These are phyloP conservation scores for Exophiala oligosperma DNA, from an alignment of 2,329 filamentous ascomycete genomes.

Conservation along the genomic window DNA sequence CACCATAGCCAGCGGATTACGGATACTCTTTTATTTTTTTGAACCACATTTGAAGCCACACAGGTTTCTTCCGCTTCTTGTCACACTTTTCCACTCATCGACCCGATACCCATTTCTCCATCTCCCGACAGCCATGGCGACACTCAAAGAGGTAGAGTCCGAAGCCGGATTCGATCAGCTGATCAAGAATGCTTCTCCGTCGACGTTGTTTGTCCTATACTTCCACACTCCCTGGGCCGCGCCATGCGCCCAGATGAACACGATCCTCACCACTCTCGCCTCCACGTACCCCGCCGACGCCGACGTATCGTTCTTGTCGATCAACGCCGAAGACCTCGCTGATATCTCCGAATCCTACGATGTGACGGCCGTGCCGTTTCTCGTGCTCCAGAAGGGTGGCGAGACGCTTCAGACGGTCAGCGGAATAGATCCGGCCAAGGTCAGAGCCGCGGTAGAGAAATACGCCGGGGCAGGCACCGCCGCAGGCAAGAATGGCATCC, in stretches of 20 bases:
- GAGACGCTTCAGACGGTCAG: constrained; percentile 81
- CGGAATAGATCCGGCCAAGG: constrained; percentile 83
- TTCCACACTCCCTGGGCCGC: constrained; percentile 98
- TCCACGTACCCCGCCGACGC: constrained; percentile 73
- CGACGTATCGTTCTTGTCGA: constrained; percentile 76
- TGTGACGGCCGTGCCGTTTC: constrained; percentile 89
- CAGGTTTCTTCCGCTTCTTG: neutral
- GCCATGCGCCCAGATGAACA: constrained; percentile 91
- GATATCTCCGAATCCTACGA: constrained; percentile 92
- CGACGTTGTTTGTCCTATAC: constrained; percentile 78
- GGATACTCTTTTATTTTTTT: neutral
- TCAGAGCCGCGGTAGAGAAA: constrained; percentile 81
- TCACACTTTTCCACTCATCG: neutral
- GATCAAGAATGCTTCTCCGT: constrained; percentile 64
- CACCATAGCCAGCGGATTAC: neutral
- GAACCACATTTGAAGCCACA: neutral
- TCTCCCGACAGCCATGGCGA: constrained; percentile 59
- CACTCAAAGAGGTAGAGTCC: constrained; percentile 73
- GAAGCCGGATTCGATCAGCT: constrained; percentile 72
- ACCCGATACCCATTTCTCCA: neutral
- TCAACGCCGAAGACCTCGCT: constrained; percentile 92
- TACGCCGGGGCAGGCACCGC: constrained; percentile 60
- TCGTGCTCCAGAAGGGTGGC: constrained; percentile 76
- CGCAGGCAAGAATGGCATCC: constrained; percentile 38
- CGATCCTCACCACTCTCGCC: constrained; percentile 81